Conservation (phyloP, 805 yeast genomes). For the Yamadazyma insecticola region DNA sequence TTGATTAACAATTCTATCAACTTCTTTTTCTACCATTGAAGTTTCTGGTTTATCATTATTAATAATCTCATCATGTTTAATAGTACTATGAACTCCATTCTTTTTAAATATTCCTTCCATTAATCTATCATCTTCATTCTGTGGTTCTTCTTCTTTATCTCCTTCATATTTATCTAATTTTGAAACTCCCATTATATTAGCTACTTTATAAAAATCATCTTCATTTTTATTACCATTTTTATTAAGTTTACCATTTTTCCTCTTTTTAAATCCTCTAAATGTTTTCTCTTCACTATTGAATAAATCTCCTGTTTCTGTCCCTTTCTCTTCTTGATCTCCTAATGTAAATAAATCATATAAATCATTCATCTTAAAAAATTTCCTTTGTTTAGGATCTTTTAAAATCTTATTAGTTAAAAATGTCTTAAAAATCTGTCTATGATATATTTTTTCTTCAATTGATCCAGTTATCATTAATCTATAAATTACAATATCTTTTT, state of each 20-base stretch:
- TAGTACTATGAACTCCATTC: constrained; percentile 66
- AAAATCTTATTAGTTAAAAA: constrained; percentile 87
- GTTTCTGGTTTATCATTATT: constrained; percentile 50
- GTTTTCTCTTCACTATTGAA: constrained; percentile 3
- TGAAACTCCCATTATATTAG: constrained; percentile 67
- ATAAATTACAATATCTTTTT: constrained; percentile 84
- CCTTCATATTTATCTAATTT: constrained; percentile 61
- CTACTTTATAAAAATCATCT: constrained; percentile 67
- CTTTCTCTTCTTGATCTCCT: constrained; percentile 66
- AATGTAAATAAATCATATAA: constrained; percentile 83
- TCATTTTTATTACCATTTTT: constrained; percentile 35
- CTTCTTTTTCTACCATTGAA: constrained; percentile 58
- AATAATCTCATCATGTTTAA: constrained; percentile 76
- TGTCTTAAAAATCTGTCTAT: constrained; percentile 94
- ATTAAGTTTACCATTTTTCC: too few species aligned
- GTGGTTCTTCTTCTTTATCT: constrained; percentile 32
- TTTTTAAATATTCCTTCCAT: constrained; percentile 66
- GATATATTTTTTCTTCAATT: constrained; percentile 94
- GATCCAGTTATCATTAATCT: constrained; percentile 92
- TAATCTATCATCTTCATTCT: constrained; percentile 54
- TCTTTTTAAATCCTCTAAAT: constrained; percentile 1
- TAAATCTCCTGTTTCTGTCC: constrained; percentile 42
- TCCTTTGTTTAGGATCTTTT: constrained; percentile 90
- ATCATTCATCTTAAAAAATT: constrained; percentile 91
- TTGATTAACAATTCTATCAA: constrained; percentile 47